Evolutionary conservation across 2,329 filamentous ascomycete species (phyloP), one percentile per base, ranked within the genome.

Genomic region (Aspergillus sp.): DNA sequence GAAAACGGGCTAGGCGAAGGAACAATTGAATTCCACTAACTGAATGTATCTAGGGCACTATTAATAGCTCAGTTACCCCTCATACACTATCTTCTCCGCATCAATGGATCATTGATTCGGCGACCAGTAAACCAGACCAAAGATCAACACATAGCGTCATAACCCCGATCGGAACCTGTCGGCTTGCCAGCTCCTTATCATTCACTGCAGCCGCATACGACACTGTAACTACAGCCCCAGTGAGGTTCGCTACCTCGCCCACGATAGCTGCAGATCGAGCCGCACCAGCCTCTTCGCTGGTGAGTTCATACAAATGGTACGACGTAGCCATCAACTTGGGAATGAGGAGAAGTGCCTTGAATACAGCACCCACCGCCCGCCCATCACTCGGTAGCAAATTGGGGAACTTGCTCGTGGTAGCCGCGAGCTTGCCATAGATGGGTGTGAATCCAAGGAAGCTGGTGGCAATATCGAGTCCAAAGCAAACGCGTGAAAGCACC

Each of bases 301-400:
- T 42, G 13, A 62, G 30, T 17, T 62, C 60, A 10, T 62, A 57
- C 27, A 62, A 55, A 19, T 61, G 59, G 39, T 42, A 61, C 8
- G 49, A 41, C 0, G 49, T 54, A 1, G 48, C 30, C 2, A 54
- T n/a, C 3, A 58, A 41, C 13, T 25, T 19, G 1, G 49, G 54
- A 3, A 58, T 21, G 3, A 61, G 13, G 8, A 58, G 36, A 8
- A 54, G 13, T 1, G 41, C 8, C 10, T 58, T 42, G 5, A 58
- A 10, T 19, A 61, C 49, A 4, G 54, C 54, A 7, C 39, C 48
- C 3, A 49, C 49, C 2, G 41, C 32, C 1, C 54, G 49, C 1
- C 49, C 50, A 32, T 54, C 48, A 19, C 38, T 13, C 4, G 27
- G 10, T 2, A n/a, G 15, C n/a, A 58, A 30, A 2, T 39, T 15